A percentile compares a stretch with the other conserved stretches of the same genome.
Evolutionary conservation across 2,329 filamentous ascomycete species (phyloP).

Genomic region (Microsporum canis): DNA sequence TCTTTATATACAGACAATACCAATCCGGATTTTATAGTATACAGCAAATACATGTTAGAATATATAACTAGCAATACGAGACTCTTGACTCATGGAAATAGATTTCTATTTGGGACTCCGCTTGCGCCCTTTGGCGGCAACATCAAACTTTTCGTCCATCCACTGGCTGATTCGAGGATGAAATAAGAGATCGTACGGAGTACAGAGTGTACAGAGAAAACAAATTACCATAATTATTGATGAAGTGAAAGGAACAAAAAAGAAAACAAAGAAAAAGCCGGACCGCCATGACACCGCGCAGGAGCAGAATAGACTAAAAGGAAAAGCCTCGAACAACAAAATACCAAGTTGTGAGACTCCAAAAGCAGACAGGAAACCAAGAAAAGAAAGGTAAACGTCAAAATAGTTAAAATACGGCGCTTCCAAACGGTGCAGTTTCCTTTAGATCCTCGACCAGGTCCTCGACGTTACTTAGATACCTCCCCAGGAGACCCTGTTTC

Average conservation of each 20-base stretch:
- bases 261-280: neutral
- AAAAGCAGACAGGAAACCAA: neutral
- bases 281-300: neutral
- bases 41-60: neutral
- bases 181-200: too few species aligned
- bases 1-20: too few species aligned
- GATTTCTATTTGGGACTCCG: neutral
- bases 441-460: constrained; percentile 75
- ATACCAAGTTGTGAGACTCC: neutral
- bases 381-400: neutral
- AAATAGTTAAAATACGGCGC: constrained; percentile 28
- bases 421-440: constrained; percentile 63
- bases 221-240: neutral
- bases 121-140: neutral
- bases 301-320: neutral
- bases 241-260: neutral
- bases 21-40: too few species aligned
- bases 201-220: neutral
- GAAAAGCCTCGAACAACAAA: neutral
- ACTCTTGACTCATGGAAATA: neutral
- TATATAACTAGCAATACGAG: neutral
- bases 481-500: constrained; percentile 67
- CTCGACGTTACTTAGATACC: constrained; percentile 70
- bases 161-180: neutral
- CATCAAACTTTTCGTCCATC: neutral